A percentile compares a stretch with the other conserved stretches of the same genome.
These are phyloP conservation scores for Gaertneriomyces sp. DNA, from an alignment of 192 early-diverging fungal genomes.

Conservation along the genomic window DNA sequence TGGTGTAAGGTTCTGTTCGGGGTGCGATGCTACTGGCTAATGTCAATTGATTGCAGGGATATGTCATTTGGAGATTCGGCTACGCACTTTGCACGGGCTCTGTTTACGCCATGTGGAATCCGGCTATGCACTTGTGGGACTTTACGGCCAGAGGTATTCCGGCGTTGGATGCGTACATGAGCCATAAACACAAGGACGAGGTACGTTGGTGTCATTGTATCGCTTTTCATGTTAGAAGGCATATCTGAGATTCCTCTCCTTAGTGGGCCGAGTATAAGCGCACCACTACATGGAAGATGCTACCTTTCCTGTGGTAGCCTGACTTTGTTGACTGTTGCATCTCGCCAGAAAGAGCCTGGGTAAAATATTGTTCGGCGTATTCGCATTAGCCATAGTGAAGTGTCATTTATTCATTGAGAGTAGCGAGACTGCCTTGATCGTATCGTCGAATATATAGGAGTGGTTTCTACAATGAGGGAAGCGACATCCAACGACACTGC, in stretches of 20 bases:
- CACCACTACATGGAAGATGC: constrained; percentile 9
- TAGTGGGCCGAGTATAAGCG: constrained; percentile 20
- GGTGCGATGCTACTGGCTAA: neutral
- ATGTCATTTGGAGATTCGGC: constrained; percentile 13
- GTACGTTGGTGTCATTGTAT: neutral
- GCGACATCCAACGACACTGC: no score
- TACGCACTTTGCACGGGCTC: constrained; percentile 14
- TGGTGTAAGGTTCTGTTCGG: neutral
- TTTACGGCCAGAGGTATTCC: constrained; percentile 21
- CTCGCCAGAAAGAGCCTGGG: no score
- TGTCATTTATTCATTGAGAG: no score
- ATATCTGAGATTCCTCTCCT: neutral
- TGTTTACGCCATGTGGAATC: constrained; percentile 23
- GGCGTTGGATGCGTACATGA: constrained; percentile 20
- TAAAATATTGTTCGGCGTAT: no score
- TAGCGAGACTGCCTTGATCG: no score
- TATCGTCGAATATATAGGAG: no score
- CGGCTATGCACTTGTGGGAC: constrained; percentile 21
- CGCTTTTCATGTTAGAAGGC: neutral
- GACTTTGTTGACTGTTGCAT: no score
- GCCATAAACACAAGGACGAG: constrained; percentile 18
- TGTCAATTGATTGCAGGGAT: neutral
- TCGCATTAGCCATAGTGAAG: no score
- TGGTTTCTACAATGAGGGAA: no score
- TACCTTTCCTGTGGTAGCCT: constrained; percentile 19